phyloP scores from a whole-genome alignment of 2,329 filamentous ascomycete genomes.

The Stemphylium vesicarium region DNA sequence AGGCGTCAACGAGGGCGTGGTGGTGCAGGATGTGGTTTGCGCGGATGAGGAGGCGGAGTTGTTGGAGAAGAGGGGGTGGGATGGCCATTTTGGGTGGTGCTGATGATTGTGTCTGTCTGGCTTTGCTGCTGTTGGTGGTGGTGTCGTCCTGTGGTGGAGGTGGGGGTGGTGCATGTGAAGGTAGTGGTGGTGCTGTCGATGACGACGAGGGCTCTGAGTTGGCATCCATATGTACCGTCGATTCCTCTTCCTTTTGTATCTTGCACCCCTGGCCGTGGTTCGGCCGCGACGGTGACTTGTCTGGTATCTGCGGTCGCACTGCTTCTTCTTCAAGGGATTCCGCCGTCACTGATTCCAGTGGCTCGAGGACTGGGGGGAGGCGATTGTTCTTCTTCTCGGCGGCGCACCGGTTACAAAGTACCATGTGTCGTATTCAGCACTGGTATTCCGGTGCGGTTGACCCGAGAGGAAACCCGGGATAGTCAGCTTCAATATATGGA shows the following conservation, averaged over 20 bases:
- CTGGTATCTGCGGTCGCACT: not conserved
- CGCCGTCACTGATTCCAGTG: not conserved
- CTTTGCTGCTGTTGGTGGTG: not conserved
- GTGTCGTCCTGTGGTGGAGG: not conserved
- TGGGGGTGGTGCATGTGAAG: not conserved
- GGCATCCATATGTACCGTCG: not conserved
- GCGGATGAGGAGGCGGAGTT: constrained; percentile 32
- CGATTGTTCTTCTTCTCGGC: constrained; percentile 3
- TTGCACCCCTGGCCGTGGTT: not conserved
- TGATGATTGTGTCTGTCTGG: not conserved
- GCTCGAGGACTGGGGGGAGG: not conserved
- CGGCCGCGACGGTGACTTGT: not conserved
- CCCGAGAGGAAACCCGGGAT: not conserved
- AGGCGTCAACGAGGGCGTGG: constrained; percentile 59
- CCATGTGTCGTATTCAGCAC: constrained; percentile 9
- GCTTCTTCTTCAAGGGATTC: not conserved
- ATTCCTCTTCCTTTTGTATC: not conserved
- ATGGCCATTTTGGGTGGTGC: constrained; percentile 6
- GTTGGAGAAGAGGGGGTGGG: constrained; percentile 21
- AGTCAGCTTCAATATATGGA: constrained; percentile 3
- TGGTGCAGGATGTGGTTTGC: constrained; percentile 59
- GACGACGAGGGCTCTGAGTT: not conserved
- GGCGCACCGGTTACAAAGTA: constrained; percentile 13
- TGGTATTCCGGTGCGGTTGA: not conserved
- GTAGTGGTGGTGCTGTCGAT: not conserved